phyloP scores from a whole-genome alignment of 192 early-diverging fungal genomes.

The Pilaira anomala region DNA sequence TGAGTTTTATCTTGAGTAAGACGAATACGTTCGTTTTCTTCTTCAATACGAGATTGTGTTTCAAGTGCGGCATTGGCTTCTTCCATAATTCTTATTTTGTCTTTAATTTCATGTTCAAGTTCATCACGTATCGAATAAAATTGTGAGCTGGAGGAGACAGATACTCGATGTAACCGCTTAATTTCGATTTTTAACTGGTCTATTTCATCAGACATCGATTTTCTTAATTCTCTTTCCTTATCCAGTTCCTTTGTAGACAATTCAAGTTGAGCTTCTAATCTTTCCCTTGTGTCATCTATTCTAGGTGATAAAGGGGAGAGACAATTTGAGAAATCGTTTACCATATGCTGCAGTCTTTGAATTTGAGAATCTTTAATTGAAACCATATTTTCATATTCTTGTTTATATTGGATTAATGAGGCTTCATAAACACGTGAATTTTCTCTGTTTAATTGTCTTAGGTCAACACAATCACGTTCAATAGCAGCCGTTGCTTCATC shows the following conservation, averaged over 20 bases:
- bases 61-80: slow-evolving; percentile 23
- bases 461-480: slow-evolving; percentile 34
- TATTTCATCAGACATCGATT: neutral
- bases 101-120: slow-evolving; percentile 22
- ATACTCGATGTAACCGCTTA: neutral
- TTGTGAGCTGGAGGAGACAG: slow-evolving; percentile 3
- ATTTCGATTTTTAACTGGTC: slow-evolving; percentile 12
- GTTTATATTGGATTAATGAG: slow-evolving; percentile 37
- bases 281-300: slow-evolving; percentile 9
- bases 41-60: slow-evolving; percentile 13
- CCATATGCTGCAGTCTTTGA: slow-evolving; percentile 13
- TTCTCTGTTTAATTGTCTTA: slow-evolving; percentile 39
- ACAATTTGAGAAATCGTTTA: slow-evolving; percentile 5
- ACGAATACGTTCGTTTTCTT: slow-evolving; percentile 19
- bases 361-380: slow-evolving; percentile 33
- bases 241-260: slow-evolving; percentile 13
- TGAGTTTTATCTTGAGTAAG: slow-evolving; percentile 6
- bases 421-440: slow-evolving; percentile 41
- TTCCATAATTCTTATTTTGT: slow-evolving; percentile 27
- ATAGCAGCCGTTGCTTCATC: slow-evolving; percentile 20
- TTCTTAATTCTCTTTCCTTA: neutral
- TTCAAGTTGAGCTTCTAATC: slow-evolving; percentile 35
- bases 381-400: slow-evolving; percentile 23
- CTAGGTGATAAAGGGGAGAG: neutral
- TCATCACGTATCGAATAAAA: slow-evolving; percentile 12